phyloP scores from a whole-genome alignment of 768 basidiomycete species.

The Rhodotorula diobovata region DNA sequence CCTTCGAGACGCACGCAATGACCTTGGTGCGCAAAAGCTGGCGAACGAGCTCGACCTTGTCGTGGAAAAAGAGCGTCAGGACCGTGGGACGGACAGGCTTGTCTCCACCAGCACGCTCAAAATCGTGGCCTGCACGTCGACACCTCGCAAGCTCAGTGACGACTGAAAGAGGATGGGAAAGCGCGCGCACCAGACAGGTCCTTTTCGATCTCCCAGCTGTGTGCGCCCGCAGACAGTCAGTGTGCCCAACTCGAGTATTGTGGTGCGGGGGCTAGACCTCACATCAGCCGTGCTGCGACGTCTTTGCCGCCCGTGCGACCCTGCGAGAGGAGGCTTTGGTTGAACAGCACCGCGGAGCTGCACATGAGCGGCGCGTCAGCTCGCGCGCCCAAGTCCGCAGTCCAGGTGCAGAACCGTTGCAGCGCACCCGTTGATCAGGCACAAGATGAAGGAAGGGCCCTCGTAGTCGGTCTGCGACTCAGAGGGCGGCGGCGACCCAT shows the following conservation, averaged over 20 bases:
- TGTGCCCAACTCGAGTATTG: background rate
- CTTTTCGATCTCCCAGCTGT: background rate
- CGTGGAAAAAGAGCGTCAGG: background rate
- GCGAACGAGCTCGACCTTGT: background rate
- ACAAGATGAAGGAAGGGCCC: background rate
- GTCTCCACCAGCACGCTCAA: background rate
- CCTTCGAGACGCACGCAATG: background rate
- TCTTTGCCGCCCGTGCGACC: background rate
- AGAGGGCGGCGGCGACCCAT: no score
- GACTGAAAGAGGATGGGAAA: background rate
- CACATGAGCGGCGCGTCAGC: no score
- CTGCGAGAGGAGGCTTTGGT: background rate
- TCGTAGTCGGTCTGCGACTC: background rate
- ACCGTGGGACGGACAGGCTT: background rate
- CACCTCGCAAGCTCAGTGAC: no score
- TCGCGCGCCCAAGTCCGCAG: no score
- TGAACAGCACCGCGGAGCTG: background rate
- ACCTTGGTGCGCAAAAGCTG: background rate
- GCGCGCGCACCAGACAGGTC: background rate
- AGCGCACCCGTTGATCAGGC: background rate
- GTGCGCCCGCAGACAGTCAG: background rate
- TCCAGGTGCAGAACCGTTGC: background rate
- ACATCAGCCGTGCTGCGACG: background rate
- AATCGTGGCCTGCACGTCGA: background rate
- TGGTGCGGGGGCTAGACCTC: background rate